These are phyloP conservation scores for Solanum virginianum DNA, from an alignment of 257 asterid genomes.

Conservation along the genomic window DNA sequence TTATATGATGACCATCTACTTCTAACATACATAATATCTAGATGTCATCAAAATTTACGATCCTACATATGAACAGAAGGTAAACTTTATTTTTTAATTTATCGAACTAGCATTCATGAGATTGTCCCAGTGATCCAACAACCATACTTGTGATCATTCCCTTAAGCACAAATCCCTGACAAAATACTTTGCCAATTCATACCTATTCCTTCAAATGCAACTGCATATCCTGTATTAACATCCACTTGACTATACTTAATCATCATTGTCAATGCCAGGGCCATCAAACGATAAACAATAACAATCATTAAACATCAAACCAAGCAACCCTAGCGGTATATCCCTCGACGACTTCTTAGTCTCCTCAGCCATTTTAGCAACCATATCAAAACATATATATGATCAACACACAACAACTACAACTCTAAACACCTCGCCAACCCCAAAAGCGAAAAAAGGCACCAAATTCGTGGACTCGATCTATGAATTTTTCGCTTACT, in stretches of 20 bases:
- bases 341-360: conserved; percentile 77
- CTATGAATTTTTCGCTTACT: too few relatives aligned
- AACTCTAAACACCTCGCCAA: conserved; percentile 60
- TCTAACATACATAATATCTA: too few relatives aligned
- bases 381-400: conserved; percentile 87
- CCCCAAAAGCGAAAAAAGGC: conserved; percentile 70
- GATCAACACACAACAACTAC: conserved; percentile 94
- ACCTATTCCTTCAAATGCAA: conserved; percentile 56
- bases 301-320: conserved; percentile 75
- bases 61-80: too few relatives aligned
- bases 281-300: conserved; percentile 71
- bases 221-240: conserved; percentile 72
- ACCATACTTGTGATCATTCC: conserved; percentile 96
- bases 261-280: conserved; percentile 56
- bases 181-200: conserved; percentile 76
- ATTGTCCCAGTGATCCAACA: conserved; percentile 91
- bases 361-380: conserved; percentile 95
- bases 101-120: conserved; percentile 5
- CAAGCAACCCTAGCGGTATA: conserved; percentile 70
- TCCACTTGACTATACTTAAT: conserved; percentile 66
- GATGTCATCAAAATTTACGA: too few relatives aligned
- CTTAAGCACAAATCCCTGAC: conserved; percentile 71
- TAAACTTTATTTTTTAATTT: too few relatives aligned
- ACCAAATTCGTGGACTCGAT: conserved; percentile 21
- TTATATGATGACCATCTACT: too few relatives aligned